A percentile compares a stretch with the other conserved stretches of the same genome.
These are phyloP conservation scores for Botrytis fabae DNA, from an alignment of 2,329 filamentous ascomycete species.

Conservation along the genomic window DNA sequence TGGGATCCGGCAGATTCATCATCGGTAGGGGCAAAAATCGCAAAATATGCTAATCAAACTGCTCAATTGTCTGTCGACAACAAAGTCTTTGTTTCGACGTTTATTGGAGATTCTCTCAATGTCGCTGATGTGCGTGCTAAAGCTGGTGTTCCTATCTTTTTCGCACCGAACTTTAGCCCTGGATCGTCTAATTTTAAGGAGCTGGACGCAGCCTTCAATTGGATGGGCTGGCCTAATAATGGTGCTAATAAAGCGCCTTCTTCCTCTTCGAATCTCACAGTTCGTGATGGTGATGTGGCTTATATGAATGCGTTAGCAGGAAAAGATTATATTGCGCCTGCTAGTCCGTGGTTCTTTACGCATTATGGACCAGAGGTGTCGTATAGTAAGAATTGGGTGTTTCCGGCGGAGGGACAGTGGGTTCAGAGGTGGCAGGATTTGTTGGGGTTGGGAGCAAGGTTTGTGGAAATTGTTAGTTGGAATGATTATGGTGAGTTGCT, in stretches of 20 bases:
- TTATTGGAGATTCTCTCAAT: constrained; percentile 50
- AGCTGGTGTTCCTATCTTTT: constrained; percentile 30
- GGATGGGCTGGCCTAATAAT: constrained; percentile 23
- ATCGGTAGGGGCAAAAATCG: constrained; percentile 34
- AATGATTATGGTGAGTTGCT: constrained; percentile 21
- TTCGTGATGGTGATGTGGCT: constrained; percentile 4
- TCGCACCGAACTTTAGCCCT: constrained; percentile 18
- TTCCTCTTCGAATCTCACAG: background rate
- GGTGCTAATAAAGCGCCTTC: constrained; percentile 17
- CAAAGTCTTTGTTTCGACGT: constrained; percentile 48
- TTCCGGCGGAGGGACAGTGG: constrained; percentile 12
- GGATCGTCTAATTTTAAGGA: background rate
- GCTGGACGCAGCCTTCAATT: constrained; percentile 22
- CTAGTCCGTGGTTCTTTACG: constrained; percentile 20
- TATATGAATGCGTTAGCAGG: constrained; percentile 1
- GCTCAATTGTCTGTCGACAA: constrained; percentile 41
- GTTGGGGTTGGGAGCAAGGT: background rate
- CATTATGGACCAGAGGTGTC: constrained; percentile 18
- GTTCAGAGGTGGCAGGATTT: constrained; percentile 13
- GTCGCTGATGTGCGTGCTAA: constrained; percentile 43
- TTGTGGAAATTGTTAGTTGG: constrained; percentile 20
- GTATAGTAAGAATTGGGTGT: constrained; percentile 25
- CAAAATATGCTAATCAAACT: constrained; percentile 36
- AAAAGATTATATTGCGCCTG: constrained; percentile 14
- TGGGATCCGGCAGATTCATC: constrained; percentile 23